Conservation (phyloP, 2,329 filamentous ascomycete genomes). For the Ambrosiella cleistominuta region DNA sequence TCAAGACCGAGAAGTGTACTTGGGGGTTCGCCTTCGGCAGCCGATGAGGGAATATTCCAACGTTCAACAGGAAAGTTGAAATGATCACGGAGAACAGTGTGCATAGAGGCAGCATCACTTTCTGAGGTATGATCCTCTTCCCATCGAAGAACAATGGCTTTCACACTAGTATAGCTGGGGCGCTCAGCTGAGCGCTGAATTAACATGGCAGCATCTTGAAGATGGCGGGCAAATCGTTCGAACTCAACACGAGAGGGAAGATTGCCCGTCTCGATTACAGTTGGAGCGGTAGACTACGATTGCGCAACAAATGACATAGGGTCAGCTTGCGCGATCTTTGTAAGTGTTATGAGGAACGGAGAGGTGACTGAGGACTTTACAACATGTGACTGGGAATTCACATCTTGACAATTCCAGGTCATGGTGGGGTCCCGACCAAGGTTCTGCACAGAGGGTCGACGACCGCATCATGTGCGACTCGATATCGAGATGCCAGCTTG, state of each 20-base stretch:
- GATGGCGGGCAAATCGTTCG: conserved; percentile 47
- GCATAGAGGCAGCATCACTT: conserved; percentile 34
- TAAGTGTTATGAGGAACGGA: not conserved
- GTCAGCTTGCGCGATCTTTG: not conserved
- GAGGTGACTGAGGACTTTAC: not conserved
- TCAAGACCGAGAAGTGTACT: conserved; percentile 44
- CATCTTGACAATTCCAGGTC: too few relatives aligned
- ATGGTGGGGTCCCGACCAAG: too few relatives aligned
- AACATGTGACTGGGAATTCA: not conserved
- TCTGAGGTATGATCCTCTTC: conserved; percentile 39
- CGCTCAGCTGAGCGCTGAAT: conserved; percentile 46
- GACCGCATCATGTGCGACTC: not conserved
- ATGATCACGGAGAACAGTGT: conserved; percentile 39
- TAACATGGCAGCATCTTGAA: conserved; percentile 51
- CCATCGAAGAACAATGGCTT: conserved; percentile 44
- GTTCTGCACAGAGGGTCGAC: too few relatives aligned
- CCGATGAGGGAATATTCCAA: conserved; percentile 42
- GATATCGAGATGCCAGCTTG: not conserved
- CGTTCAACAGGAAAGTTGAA: conserved; percentile 44
- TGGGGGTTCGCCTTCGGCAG: conserved; percentile 22
- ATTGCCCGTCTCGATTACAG: conserved; percentile 8
- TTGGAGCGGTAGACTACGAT: conserved; percentile 3
- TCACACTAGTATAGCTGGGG: conserved; percentile 38
- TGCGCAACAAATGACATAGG: not conserved
- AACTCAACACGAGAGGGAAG: conserved; percentile 35